Evolutionary conservation across 2,329 filamentous ascomycete genomes (phyloP), one percentile per base, ranked within the genome.

Genomic region (Fusarium begoniae): DNA sequence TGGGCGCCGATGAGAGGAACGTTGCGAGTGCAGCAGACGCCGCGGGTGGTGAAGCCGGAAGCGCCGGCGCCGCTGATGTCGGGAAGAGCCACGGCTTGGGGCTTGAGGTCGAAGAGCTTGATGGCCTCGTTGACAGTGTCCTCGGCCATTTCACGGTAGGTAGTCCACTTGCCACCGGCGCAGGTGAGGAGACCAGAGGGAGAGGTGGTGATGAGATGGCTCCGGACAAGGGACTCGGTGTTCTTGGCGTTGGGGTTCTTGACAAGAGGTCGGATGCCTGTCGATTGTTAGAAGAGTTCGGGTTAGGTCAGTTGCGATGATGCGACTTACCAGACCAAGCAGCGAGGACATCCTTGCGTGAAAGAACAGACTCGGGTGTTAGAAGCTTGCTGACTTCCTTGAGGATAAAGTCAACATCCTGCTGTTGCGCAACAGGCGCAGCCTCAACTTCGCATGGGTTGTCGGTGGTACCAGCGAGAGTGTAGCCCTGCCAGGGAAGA

Each of bases 81-180:
- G 17, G 91, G 90, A 59, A 90, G 83, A 26, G 83, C 66, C 20
- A 91, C 79, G 30, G 87, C 82, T 14, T 82, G 82, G 10, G 92
- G 84, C 57, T 85, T 82, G 35, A 95, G 87, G 44, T 85, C 80
- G 80, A 94, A 95, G 57, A 88, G 85, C 70, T 87, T 85, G 82
- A 95, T 88, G 35, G 93, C 93, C 78, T 94, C 91, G 79, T 96
- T 93, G 70, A 96, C 93, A 54, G 93, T 92, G 78, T 96, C 93
- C 82, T 96, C 92, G 59, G 94, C 92, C 94, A 96, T 96, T 80
- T 95, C 92, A 63, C 93, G 92, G 84, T 96, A 96, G 17, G 93
- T 96, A 11, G 93, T 96, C 93, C 93, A 96, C 84, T 96, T 96
- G 71, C 93, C 93, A 76, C 93, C 93, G 40, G 93, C 93, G 81